A percentile compares a stretch with the other conserved stretches of the same genome.
Conservation (phyloP, 768 basidiomycete species). For the Rhodotorula diobovata region DNA sequence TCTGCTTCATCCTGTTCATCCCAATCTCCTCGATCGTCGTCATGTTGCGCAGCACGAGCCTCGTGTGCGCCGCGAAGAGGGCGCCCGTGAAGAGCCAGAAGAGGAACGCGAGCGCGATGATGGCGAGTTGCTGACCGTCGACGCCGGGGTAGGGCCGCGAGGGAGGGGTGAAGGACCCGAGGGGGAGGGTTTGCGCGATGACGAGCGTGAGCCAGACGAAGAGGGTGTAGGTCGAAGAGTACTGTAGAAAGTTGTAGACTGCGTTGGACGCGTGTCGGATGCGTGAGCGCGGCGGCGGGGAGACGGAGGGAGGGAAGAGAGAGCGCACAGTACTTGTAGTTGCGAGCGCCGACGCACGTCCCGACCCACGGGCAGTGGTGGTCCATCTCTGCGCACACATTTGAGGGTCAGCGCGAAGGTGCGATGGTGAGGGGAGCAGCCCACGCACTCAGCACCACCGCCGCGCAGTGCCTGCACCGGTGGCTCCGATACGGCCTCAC, state of each 20-base stretch:
- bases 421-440: rapidly evolving
- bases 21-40: conserved; percentile 42
- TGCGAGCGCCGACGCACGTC: conserved; percentile 35
- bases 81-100: conserved; percentile 34
- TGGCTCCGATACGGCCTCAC: conserved; percentile 34
- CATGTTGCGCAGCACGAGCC: conserved; percentile 31
- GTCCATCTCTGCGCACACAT: conserved; percentile 27
- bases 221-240: conserved; percentile 24
- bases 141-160: conserved; percentile 14
- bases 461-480: conserved; percentile 34
- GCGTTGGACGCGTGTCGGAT: neutral
- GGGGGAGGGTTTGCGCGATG: conserved; percentile 32
- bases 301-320: too few relatives aligned
- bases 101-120: conserved; percentile 29
- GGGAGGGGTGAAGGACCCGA: conserved; percentile 6
- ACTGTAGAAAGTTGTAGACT: conserved; percentile 41
- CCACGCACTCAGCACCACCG: conserved; percentile 27
- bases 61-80: conserved; percentile 27
- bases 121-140: conserved; percentile 37
- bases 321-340: conserved; percentile 39
- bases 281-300: too few relatives aligned
- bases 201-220: conserved; percentile 37
- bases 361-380: conserved; percentile 38
- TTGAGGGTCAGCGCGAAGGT: neutral
- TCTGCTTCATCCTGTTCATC: conserved; percentile 18